phyloP scores from a whole-genome alignment of 768 basidiomycete species.

The Lactifluus subvellereus region DNA sequence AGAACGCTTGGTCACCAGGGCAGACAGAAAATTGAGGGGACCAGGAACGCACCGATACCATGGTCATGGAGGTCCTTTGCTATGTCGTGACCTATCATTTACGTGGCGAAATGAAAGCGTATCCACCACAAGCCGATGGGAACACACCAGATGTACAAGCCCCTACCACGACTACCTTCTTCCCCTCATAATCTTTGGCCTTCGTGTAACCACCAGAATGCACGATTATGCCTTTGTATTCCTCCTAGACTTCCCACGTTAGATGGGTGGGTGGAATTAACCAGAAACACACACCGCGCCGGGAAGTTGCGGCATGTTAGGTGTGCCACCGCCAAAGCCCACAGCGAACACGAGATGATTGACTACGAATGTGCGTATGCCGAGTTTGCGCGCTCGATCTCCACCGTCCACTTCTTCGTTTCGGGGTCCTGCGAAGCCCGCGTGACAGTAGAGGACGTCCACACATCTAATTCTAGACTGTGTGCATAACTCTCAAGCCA shows the following conservation, averaged over 20 bases:
- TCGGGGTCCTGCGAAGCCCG: conserved; percentile 21
- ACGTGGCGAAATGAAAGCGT: background rate
- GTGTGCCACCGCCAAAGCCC: conserved; percentile 32
- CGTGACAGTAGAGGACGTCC: conserved; percentile 39
- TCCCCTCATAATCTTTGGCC: conserved; percentile 32
- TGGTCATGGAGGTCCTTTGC: conserved; percentile 29
- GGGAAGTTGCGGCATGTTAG: conserved; percentile 30
- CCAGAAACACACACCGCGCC: conserved; percentile 12
- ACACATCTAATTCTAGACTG: conserved; percentile 55
- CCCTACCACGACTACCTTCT: conserved; percentile 39
- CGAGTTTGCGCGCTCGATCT: conserved; percentile 17
- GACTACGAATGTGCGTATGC: conserved; percentile 17
- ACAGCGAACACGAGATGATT: conserved; percentile 33
- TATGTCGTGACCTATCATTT: conserved; percentile 31
- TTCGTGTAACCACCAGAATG: conserved; percentile 33
- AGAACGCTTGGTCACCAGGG: background rate
- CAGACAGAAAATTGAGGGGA: background rate
- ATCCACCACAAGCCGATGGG: background rate
- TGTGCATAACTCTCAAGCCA: conserved; percentile 65
- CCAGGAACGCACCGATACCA: conserved; percentile 25
- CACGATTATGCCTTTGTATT: conserved; percentile 32
- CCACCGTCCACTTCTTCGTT: conserved; percentile 23
- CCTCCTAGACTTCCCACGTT: conserved; percentile 21
- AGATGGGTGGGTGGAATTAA: background rate
- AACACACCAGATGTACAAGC: conserved; percentile 30